These are phyloP conservation scores for Lagenidium giganteum DNA, from an alignment of 352 stramenopile species.

Conservation along the genomic window DNA sequence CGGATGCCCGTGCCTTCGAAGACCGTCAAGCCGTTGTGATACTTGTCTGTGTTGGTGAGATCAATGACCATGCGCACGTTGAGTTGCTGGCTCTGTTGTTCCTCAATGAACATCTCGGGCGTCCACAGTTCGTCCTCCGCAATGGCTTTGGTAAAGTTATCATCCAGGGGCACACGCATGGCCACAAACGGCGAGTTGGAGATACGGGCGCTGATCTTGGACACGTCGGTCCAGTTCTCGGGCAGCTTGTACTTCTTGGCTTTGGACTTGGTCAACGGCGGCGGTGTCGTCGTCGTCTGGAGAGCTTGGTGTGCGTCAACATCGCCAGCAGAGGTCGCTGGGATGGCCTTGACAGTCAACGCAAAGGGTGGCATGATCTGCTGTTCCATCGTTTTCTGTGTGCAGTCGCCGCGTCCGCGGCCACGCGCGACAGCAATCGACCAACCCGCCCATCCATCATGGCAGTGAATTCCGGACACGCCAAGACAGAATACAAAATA, in stretches of 20 bases:
- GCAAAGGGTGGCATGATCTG: no score
- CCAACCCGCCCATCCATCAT: no score
- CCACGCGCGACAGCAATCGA: no score
- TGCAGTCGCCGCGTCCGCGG: no score
- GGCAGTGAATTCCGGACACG: no score
- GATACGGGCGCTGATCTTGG: slow-evolving; percentile 61
- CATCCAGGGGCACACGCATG: slow-evolving; percentile 68
- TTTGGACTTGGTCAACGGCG: no score
- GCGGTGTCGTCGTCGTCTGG: no score
- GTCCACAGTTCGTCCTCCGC: slow-evolving; percentile 40
- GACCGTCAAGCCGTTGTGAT: slow-evolving; percentile 57
- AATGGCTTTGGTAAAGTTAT: slow-evolving; percentile 51
- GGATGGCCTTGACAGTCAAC: no score
- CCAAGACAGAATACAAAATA: no score
- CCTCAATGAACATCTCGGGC: slow-evolving; percentile 43
- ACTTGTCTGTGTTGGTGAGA: slow-evolving; percentile 82
- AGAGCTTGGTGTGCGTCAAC: no score
- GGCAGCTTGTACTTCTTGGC: slow-evolving; percentile 30
- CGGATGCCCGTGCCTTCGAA: slow-evolving; percentile 41
- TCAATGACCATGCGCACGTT: slow-evolving; percentile 73
- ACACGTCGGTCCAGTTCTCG: slow-evolving; percentile 77
- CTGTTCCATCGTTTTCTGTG: no score
- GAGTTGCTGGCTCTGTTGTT: slow-evolving; percentile 24
- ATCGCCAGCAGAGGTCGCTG: no score
- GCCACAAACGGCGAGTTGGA: slow-evolving; percentile 49